These are phyloP conservation scores for Vitis rotundifolia DNA, from an alignment of 164 flowering plant species.

Conservation along the genomic window DNA sequence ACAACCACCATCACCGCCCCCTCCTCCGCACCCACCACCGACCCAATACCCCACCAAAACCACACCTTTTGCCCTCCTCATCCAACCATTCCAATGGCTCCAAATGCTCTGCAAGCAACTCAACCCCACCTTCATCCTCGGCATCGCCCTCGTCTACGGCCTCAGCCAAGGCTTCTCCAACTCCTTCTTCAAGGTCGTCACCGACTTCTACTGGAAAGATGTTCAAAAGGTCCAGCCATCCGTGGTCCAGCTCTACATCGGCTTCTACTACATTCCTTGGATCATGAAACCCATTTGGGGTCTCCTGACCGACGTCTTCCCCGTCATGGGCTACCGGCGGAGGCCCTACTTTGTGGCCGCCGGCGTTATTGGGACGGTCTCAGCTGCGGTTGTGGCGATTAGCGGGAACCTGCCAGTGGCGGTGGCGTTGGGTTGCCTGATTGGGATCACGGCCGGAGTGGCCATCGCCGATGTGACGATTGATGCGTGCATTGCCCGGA, in stretches of 20 bases:
- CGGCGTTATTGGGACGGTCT: conserved; percentile 49
- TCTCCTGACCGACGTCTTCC: conserved; percentile 59
- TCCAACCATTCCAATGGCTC: conserved; percentile 59
- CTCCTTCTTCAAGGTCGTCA: conserved; percentile 50
- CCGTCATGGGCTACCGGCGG: conserved; percentile 55
- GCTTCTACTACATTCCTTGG: conserved; percentile 71
- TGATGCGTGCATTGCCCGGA: conserved; percentile 73
- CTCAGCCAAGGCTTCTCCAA: conserved; percentile 67
- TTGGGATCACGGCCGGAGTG: conserved; percentile 49
- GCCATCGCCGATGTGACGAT: conserved; percentile 73
- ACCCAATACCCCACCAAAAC: too few relatives aligned
- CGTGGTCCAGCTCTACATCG: conserved; percentile 54
- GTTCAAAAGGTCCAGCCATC: conserved; percentile 77
- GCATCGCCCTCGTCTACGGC: conserved; percentile 69
- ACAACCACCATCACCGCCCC: background rate
- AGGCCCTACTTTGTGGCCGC: conserved; percentile 59
- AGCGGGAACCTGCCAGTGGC: conserved; percentile 31
- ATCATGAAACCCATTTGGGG: conserved; percentile 80
- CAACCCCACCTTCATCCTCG: conserved; percentile 51
- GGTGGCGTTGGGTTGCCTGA: conserved; percentile 47
- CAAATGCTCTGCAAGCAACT: conserved; percentile 51
- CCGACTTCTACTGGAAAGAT: conserved; percentile 88
- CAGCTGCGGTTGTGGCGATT: conserved; percentile 42
- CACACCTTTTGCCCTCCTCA: conserved; percentile 12
- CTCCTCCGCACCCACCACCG: background rate